Evolutionary conservation across 306 rosid genomes (phyloP).

Genomic region (Castanea crenata): DNA sequence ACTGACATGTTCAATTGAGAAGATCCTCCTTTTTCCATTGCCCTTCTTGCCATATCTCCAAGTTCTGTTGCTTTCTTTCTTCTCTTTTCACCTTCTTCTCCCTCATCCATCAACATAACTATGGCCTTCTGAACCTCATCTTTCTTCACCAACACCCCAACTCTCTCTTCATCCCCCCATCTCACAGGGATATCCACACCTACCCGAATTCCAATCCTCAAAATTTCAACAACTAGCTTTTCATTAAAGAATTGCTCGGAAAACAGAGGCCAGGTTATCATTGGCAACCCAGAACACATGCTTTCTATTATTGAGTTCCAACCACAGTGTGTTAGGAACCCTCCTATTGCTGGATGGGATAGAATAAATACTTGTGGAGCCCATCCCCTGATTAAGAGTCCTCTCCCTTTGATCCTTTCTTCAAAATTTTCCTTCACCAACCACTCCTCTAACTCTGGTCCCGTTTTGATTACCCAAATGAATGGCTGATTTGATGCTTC

Average conservation of each 20-base stretch:
- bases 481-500: conserved; percentile 64
- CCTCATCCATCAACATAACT: conserved; percentile 45
- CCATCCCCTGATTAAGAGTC: conserved; percentile 72
- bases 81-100: conserved; percentile 48
- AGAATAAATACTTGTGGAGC: conserved; percentile 71
- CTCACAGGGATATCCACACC: conserved; percentile 65
- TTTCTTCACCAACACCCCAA: conserved; percentile 56
- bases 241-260: conserved; percentile 79
- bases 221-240: conserved; percentile 47
- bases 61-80: conserved; percentile 46
- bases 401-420: conserved; percentile 60
- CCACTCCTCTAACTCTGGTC: conserved; percentile 61
- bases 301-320: conserved; percentile 77
- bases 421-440: conserved; percentile 47
- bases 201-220: conserved; percentile 57
- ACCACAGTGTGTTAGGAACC: conserved; percentile 74
- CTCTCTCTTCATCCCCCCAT: conserved; percentile 73
- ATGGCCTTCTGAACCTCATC: conserved; percentile 42
- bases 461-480: conserved; percentile 69
- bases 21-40: conserved; percentile 53
- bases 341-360: conserved; percentile 56
- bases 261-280: conserved; percentile 79
- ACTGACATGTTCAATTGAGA: conserved; percentile 45
- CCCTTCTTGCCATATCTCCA: conserved; percentile 45
- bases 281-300: conserved; percentile 52